Evolutionary conservation across 352 stramenopile genomes (phyloP), one percentile per base, ranked within the genome.

Genomic region (Elongisporangium prolatum): DNA sequence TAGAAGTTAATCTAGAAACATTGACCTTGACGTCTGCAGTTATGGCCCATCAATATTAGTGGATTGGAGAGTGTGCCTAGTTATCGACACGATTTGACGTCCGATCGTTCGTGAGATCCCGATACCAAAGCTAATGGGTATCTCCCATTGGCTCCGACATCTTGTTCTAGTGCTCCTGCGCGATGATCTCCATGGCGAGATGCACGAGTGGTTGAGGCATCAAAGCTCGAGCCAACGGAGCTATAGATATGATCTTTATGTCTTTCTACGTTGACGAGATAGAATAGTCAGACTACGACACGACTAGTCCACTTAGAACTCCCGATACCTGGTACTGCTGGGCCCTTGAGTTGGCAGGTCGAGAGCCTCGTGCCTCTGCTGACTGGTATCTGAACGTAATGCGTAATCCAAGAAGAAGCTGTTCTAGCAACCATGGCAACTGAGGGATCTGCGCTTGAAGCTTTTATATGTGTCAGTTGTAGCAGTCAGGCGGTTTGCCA

Each of bases 371-470:
- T 13, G 28, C 28, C 28, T 40, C 28, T 1, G 48, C 48, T 52
- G 17, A 52, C 49, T 21, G 57, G 67, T 28, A 63, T 71, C 51
- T 84, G 71, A 50, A 72, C 79, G 57, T 61, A 71, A 89, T 60
- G 48, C 56, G 73, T 20, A 87, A 66, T 34, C 79, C 79, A 20
- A 80, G 57, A 28, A 89, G 56, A 18, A 89, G 52, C 38, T 86
- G 70, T 21, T 84, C 72, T 1, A 89, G 62, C 18, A 83, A 54
- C 22, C 63, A 67, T 55, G 66, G 64, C 34, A 88, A 60, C 34
- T 37, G 53, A 3, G 75, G 76, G 53, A 84, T 63, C 54, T 78
- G 71, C 0, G 37, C 44, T 9, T 77, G 50, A 8, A 86, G 49
- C 61, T 83, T 56, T 21, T 28, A 56, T 24, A 57, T 59, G 38